Conservation (phyloP, 129 eudicot genomes). For the Smallanthus sonchifolius region DNA sequence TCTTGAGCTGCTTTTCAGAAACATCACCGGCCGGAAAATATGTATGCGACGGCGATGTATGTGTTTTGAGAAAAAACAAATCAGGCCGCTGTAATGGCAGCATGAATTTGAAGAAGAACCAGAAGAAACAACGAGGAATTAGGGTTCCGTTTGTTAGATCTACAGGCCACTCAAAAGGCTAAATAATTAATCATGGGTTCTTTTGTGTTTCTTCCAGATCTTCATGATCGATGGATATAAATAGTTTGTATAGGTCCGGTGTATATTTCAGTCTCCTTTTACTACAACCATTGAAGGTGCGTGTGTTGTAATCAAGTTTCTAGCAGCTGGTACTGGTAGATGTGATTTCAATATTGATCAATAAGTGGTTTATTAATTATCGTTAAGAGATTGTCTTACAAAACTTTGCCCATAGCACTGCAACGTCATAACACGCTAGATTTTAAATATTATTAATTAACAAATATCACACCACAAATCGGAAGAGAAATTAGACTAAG, state of each 20-base stretch:
- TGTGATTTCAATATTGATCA: too few relatives aligned
- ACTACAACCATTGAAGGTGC: not conserved
- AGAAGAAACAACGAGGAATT: slow-evolving; percentile 19
- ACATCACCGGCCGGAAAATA: slow-evolving; percentile 19
- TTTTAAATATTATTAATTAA: too few relatives aligned
- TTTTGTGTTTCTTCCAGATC: not conserved
- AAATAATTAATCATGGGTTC: not conserved
- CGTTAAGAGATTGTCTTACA: too few relatives aligned
- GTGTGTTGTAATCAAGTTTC: not conserved
- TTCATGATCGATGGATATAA: not conserved
- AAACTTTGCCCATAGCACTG: too few relatives aligned
- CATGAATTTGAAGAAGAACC: slow-evolving; percentile 10
- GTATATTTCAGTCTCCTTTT: not conserved
- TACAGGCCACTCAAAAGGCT: slow-evolving; percentile 5
- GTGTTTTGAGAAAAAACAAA: slow-evolving; percentile 25
- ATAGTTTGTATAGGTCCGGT: not conserved
- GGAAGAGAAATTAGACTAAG: too few relatives aligned
- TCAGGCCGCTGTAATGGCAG: slow-evolving; percentile 4
- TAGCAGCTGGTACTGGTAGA: too few relatives aligned
- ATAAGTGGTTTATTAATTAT: too few relatives aligned
- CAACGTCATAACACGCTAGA: too few relatives aligned
- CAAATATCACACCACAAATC: too few relatives aligned
- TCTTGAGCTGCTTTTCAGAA: slow-evolving; percentile 28
- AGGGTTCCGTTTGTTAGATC: slow-evolving; percentile 23
- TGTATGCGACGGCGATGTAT: slow-evolving; percentile 33